phyloP scores from a whole-genome alignment of 2,329 filamentous ascomycete species.

The Fusarium nelsonii region DNA sequence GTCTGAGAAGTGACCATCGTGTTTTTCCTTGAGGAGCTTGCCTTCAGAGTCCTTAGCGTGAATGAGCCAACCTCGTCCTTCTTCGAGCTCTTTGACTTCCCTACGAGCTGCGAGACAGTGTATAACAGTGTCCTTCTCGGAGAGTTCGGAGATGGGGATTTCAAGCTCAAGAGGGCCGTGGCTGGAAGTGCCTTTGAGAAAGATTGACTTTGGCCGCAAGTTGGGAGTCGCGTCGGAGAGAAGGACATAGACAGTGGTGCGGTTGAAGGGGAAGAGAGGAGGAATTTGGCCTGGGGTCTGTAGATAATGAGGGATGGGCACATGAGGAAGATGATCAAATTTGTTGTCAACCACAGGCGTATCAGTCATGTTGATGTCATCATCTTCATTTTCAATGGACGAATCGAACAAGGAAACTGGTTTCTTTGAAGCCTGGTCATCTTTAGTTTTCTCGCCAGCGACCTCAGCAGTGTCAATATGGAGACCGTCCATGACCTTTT shows the following conservation, averaged over 20 bases:
- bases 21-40: conserved; percentile 59
- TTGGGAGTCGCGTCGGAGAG: conserved; percentile 63
- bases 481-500: conserved; percentile 66
- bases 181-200: conserved; percentile 67
- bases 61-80: conserved; percentile 74
- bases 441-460: conserved; percentile 12
- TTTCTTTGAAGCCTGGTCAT: conserved; percentile 48
- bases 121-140: conserved; percentile 65
- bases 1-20: conserved; percentile 65
- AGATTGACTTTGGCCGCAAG: conserved; percentile 63
- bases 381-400: conserved; percentile 59
- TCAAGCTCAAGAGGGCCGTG: conserved; percentile 72
- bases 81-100: conserved; percentile 76
- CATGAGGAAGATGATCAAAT: conserved; percentile 64
- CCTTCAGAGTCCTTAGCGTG: conserved; percentile 62
- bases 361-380: conserved; percentile 50
- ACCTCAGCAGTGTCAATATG: conserved; percentile 51
- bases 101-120: conserved; percentile 79
- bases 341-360: conserved; percentile 49
- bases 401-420: conserved; percentile 72
- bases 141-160: conserved; percentile 69
- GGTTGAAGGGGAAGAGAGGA: conserved; percentile 73
- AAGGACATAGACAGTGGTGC: conserved; percentile 74
- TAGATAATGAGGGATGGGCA: conserved; percentile 68
- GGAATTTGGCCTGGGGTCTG: conserved; percentile 75